Evolutionary conservation across 441 rosid genomes (phyloP), one percentile per base, ranked within the genome.

Genomic region (Viola pubescens): DNA sequence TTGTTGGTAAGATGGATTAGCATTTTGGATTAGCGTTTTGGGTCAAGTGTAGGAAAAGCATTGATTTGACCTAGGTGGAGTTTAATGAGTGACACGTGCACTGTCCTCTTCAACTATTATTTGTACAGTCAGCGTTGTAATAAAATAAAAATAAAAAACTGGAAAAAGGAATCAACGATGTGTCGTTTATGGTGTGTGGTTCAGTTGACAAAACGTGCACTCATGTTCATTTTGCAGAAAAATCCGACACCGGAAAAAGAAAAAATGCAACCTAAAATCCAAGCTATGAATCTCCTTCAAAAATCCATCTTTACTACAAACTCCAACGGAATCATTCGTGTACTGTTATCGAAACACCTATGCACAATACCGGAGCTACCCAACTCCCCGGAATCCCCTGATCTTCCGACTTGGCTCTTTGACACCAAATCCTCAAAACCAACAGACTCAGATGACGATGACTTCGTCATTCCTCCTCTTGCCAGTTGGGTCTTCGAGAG

Each of bases 401-500:
- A 79, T 66, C 79, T 81, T 51, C 89, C 91, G 6, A 64, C 78
- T 62, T 85, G 97, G 95, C 68, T 87, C 71, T 63, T 48, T 9
- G 68, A 71, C 14, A 49, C 48, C 63, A 53, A 71, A 59, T 66
- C 66, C 73, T 63, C 76, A 5, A 61, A 54, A 42, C 51, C 65
- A 13, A 16, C 68, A 4, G 65, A 62, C 47, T 48, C 77, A n/a
- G 45, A 48, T 3, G 81, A 72, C 45, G 90, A 74, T 9, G 88
- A 89, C 60, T 85, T 89, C 51, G 78, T 82, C n/a, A 78, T 87
- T 60, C 97, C 92, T 59, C 81, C 92, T 38, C 68, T 87, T 0
- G 82, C 83, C 45, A 50, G 65, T 48, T 85, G 94, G 94, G 75
- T 77, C 53, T 70, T 26, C 1, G n/a, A 73, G 76, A 74, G 43